phyloP scores from a whole-genome alignment of 1,284 basidiomycete genomes.

The Trichosporon sp. region DNA sequence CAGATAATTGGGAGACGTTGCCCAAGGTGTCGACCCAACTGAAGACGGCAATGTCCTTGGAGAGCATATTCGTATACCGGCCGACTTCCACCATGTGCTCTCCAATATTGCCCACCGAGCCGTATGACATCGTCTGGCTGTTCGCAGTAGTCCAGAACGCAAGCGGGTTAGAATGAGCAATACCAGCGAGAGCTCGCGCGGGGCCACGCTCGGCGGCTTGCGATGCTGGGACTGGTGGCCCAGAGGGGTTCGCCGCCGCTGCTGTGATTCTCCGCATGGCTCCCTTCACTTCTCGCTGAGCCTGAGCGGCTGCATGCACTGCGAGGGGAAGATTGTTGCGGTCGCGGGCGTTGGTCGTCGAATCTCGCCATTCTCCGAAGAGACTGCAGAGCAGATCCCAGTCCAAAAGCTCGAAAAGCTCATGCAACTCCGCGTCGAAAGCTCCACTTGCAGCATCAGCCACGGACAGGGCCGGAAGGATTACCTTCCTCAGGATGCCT shows the following conservation, averaged over 20 bases:
- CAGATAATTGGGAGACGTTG: constrained; percentile 60
- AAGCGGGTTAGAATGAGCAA: constrained; percentile 88
- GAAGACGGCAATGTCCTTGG: constrained; percentile 88
- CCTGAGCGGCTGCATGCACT: constrained; percentile 42
- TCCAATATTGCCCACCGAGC: constrained; percentile 92
- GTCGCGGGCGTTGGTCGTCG: constrained; percentile 48
- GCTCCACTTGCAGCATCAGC: constrained; percentile 72
- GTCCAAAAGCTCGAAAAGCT: constrained; percentile 70
- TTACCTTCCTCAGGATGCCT: constrained; percentile 58
- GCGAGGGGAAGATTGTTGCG: constrained; percentile 33
- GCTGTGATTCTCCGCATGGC: constrained; percentile 48
- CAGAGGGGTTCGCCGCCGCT: constrained; percentile 16
- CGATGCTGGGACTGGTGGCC: constrained; percentile 7
- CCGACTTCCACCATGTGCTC: constrained; percentile 85
- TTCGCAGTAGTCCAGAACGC: constrained; percentile 86
- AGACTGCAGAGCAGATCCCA: constrained; percentile 76
- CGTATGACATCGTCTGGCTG: constrained; percentile 92
- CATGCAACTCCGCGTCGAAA: constrained; percentile 81
- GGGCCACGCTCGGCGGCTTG: constrained; percentile 33
- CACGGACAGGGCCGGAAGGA: constrained; percentile 81
- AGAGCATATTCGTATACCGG: constrained; percentile 82
- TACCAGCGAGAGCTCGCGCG: constrained; percentile 84
- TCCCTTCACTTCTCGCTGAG: constrained; percentile 50
- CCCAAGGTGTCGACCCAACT: constrained; percentile 82
- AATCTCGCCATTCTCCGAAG: constrained; percentile 92